phyloP scores from a whole-genome alignment of 2,329 filamentous ascomycete genomes.

The Furcasterigmium sp. region DNA sequence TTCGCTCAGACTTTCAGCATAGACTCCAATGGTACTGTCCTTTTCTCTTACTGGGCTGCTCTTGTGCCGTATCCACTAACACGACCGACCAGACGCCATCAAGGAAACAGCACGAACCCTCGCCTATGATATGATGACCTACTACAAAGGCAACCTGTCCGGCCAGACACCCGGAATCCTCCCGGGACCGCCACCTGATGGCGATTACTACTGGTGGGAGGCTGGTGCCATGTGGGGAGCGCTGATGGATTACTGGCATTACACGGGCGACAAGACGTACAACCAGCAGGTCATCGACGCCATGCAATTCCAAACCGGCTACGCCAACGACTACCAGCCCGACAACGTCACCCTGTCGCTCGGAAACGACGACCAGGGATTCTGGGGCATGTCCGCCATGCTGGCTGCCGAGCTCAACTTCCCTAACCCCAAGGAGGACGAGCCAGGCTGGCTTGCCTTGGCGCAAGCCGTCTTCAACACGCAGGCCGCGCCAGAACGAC shows the following conservation, averaged over 20 bases:
- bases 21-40: slow-evolving; percentile 1
- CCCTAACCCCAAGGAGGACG: slow-evolving; percentile 46
- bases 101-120: slow-evolving; percentile 38
- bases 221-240: slow-evolving; percentile 64
- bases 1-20: slow-evolving; percentile 5
- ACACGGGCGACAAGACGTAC: slow-evolving; percentile 59
- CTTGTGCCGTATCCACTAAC: not conserved
- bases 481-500: slow-evolving; percentile 54
- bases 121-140: slow-evolving; percentile 44
- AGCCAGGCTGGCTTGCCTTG: slow-evolving; percentile 58
- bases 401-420: slow-evolving; percentile 61
- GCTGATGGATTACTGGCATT: slow-evolving; percentile 65
- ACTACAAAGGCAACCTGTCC: slow-evolving; percentile 45
- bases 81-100: slow-evolving; percentile 33
- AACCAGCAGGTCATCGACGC: slow-evolving; percentile 53
- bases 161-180: slow-evolving; percentile 52
- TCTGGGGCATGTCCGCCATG: slow-evolving; percentile 66
- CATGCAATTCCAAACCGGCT: slow-evolving; percentile 54
- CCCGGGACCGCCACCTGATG: slow-evolving; percentile 46
- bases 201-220: slow-evolving; percentile 72
- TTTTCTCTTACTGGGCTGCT: not conserved
- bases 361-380: slow-evolving; percentile 65
- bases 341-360: slow-evolving; percentile 51
- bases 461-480: slow-evolving; percentile 67
- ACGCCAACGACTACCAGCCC: slow-evolving; percentile 54